Conservation (phyloP, 257 asterid genomes). For the Marsdenia floribunda region DNA sequence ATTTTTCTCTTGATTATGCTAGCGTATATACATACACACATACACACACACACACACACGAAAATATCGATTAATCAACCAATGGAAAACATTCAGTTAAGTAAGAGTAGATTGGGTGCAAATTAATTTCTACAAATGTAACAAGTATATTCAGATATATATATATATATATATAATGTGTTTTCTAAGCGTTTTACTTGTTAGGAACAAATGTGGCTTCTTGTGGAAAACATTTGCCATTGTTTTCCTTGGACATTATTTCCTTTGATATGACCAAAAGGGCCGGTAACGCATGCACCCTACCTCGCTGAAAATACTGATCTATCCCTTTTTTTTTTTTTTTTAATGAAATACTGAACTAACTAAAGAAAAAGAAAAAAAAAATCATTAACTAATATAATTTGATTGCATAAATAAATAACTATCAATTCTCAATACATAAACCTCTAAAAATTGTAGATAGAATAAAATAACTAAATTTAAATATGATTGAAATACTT, state of each 20-base stretch:
- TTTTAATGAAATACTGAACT: not conserved
- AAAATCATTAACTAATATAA: too few species aligned
- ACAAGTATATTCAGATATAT: not conserved
- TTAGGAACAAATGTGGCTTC: not conserved
- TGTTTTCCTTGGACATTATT: not conserved
- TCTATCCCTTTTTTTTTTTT: too few species aligned
- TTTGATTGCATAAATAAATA: too few species aligned
- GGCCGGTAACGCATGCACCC: not conserved
- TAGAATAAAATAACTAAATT: too few species aligned
- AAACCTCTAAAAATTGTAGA: too few species aligned
- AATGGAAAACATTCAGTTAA: not conserved
- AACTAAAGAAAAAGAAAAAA: not conserved
- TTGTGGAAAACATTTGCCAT: not conserved
- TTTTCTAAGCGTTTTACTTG: not conserved
- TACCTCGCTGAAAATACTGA: not conserved
- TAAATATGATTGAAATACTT: too few species aligned
- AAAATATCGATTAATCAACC: not conserved
- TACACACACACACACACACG: too few species aligned
- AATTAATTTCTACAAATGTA: not conserved
- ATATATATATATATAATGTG: not conserved
- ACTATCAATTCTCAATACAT: too few species aligned
- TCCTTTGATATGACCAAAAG: not conserved
- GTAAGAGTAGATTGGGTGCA: not conserved
- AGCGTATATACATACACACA: not conserved
- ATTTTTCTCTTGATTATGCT: too few species aligned